These are phyloP conservation scores for Penicillium fuscoglaucum DNA, from an alignment of 2,329 filamentous ascomycete genomes.

Conservation along the genomic window DNA sequence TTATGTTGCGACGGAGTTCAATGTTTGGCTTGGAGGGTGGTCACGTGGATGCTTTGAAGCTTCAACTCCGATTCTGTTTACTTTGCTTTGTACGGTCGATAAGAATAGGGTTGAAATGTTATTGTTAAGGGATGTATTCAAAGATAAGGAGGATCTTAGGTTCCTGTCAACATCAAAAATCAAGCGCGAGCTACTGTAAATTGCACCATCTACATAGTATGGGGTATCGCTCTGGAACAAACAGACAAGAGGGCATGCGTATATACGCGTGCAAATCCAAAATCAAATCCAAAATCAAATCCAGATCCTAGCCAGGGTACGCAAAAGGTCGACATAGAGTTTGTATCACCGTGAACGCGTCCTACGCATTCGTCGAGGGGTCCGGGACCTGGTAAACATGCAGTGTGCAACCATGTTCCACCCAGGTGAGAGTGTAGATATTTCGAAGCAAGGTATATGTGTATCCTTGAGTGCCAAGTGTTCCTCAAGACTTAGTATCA, in stretches of 20 bases:
- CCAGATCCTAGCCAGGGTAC: background rate
- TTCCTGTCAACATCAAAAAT: background rate
- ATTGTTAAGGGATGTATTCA: background rate
- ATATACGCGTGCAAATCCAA: background rate
- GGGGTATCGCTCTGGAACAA: conserved; percentile 10
- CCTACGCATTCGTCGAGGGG: background rate
- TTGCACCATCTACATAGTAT: conserved; percentile 7
- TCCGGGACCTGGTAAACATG: background rate
- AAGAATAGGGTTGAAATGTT: background rate
- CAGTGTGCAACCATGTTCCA: background rate
- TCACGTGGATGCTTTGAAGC: conserved; percentile 1
- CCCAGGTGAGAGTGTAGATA: background rate
- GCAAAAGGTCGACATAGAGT: background rate
- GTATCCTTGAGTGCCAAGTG: background rate
- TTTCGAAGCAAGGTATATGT: background rate
- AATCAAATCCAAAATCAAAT: background rate
- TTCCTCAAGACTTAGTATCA: conserved; percentile 21
- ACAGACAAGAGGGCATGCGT: background rate
- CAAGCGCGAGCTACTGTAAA: conserved; percentile 1
- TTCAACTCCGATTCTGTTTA: background rate
- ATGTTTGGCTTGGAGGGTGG: conserved; percentile 5
- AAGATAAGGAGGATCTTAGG: background rate
- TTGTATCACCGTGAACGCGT: background rate
- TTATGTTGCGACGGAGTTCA: background rate
- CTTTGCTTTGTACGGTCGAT: background rate